phyloP scores from a whole-genome alignment of 2,329 filamentous ascomycete species.

The Cordyceps tenuipes region DNA sequence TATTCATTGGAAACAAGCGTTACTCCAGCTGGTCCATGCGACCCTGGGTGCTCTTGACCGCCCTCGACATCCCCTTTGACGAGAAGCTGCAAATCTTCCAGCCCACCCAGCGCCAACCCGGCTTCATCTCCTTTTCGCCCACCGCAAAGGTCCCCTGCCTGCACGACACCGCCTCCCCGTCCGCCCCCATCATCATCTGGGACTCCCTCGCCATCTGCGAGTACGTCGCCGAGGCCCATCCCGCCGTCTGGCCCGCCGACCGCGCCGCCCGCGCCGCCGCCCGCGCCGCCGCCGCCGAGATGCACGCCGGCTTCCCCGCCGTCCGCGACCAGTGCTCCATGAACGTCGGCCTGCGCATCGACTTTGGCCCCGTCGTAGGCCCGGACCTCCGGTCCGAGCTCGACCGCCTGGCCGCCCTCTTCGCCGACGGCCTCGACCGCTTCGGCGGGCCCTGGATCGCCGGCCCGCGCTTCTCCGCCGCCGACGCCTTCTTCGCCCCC shows the following conservation, averaged over 20 bases:
- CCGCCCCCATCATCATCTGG: slow-evolving; percentile 27
- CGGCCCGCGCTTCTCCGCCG: slow-evolving; percentile 28
- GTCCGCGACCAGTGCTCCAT: slow-evolving; percentile 34
- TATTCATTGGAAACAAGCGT: slow-evolving; percentile 37
- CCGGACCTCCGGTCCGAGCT: slow-evolving; percentile 27
- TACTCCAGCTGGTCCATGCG: slow-evolving; percentile 40
- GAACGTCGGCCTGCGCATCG: slow-evolving; percentile 33
- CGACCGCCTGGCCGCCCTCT: slow-evolving; percentile 27
- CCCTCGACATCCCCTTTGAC: slow-evolving; percentile 34
- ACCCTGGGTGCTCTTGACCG: slow-evolving; percentile 36
- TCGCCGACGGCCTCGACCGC: slow-evolving; percentile 27
- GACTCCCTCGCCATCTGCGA: slow-evolving; percentile 43
- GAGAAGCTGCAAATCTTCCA: slow-evolving; percentile 30
- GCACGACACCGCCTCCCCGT: slow-evolving; percentile 20
- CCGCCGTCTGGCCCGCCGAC: slow-evolving; percentile 34
- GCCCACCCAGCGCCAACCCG: slow-evolving; percentile 23
- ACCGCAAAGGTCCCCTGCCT: slow-evolving; percentile 35
- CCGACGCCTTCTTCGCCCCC: slow-evolving; percentile 35
- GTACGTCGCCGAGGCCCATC: slow-evolving; percentile 35
- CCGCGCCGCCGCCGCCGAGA: slow-evolving; percentile 35
- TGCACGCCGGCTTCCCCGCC: slow-evolving; percentile 36
- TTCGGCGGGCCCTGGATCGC: slow-evolving; percentile 36
- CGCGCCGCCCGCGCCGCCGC: slow-evolving; percentile 33
- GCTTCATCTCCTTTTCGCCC: slow-evolving; percentile 31
- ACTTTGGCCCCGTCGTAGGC: slow-evolving; percentile 21